A percentile compares a stretch with the other conserved stretches of the same genome.
These are phyloP conservation scores for Glutinoglossum americanum DNA, from an alignment of 495 filamentous ascomycete genomes.

Conservation along the genomic window DNA sequence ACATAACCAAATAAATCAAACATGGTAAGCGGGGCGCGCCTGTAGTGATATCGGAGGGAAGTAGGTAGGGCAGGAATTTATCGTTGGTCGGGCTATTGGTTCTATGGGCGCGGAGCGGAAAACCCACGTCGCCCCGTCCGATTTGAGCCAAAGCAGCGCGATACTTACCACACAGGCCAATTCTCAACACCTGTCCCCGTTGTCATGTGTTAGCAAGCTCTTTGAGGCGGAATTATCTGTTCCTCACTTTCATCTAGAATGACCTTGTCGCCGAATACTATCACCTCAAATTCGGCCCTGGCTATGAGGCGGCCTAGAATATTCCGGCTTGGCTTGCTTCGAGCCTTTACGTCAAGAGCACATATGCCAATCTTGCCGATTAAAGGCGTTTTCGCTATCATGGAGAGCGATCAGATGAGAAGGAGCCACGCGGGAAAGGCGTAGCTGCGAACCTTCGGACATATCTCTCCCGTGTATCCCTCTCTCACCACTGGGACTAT, in stretches of 20 bases:
- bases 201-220: not conserved
- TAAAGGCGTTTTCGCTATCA: conserved; percentile 10
- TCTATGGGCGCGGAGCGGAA: no score
- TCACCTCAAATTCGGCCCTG: conserved; percentile 82
- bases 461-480: conserved; percentile 22
- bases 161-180: conserved; percentile 40
- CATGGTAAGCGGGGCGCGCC: no score
- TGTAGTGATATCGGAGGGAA: no score
- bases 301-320: conserved; percentile 80
- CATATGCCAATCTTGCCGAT: conserved; percentile 72
- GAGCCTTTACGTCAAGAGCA: conserved; percentile 83
- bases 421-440: not conserved
- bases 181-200: conserved; percentile 35
- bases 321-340: conserved; percentile 88
- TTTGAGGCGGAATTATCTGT: conserved; percentile 26
- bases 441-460: conserved; percentile 7
- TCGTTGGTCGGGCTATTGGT: no score
- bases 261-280: conserved; percentile 95
- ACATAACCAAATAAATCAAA: not conserved
- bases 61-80: no score
- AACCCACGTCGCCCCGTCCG: not conserved
- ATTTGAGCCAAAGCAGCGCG: not conserved
- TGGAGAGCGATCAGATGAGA: not conserved
- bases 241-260: conserved; percentile 76
- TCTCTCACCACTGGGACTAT: conserved; percentile 37